Percentiles rank a stretch among this genome's conserved stretches.
Evolutionary conservation across 2,329 filamentous ascomycete genomes (phyloP).

Genomic region (Fusarium sp.): DNA sequence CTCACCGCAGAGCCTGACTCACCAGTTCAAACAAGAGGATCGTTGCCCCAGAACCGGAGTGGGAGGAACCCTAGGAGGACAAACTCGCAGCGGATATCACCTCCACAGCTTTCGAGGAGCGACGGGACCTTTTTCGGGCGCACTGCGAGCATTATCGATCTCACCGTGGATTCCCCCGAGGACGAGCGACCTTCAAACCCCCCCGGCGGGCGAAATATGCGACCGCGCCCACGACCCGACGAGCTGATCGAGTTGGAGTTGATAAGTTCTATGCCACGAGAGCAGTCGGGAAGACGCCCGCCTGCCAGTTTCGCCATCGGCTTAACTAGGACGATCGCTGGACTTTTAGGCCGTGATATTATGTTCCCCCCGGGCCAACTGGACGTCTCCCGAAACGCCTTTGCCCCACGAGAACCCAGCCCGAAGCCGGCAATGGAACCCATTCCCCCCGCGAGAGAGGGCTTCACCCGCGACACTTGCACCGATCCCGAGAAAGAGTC

Average conservation of each 20-base stretch:
- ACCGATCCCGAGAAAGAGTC: slow-evolving; percentile 58
- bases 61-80: slow-evolving; percentile 56
- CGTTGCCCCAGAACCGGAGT: slow-evolving; percentile 38
- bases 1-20: slow-evolving; percentile 64
- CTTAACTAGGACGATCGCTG: slow-evolving; percentile 43
- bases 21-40: slow-evolving; percentile 50
- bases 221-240: slow-evolving; percentile 31
- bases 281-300: slow-evolving; percentile 31
- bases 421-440: slow-evolving; percentile 68
- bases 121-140: slow-evolving; percentile 56
- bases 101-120: slow-evolving; percentile 57
- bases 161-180: slow-evolving; percentile 60
- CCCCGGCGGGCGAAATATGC: slow-evolving; percentile 26
- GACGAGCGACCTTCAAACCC: slow-evolving; percentile 44
- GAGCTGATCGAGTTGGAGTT: slow-evolving; percentile 45
- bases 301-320: slow-evolving; percentile 38
- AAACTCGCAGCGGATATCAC: slow-evolving; percentile 53
- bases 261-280: slow-evolving; percentile 36
- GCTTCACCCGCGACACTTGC: slow-evolving; percentile 81
- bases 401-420: slow-evolving; percentile 46
- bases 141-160: slow-evolving; percentile 59
- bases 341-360: slow-evolving; percentile 40
- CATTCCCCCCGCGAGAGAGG: slow-evolving; percentile 73
- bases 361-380: slow-evolving; percentile 39
- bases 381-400: slow-evolving; percentile 46